phyloP scores from a whole-genome alignment of 768 basidiomycete species.

The Russula earlei region DNA sequence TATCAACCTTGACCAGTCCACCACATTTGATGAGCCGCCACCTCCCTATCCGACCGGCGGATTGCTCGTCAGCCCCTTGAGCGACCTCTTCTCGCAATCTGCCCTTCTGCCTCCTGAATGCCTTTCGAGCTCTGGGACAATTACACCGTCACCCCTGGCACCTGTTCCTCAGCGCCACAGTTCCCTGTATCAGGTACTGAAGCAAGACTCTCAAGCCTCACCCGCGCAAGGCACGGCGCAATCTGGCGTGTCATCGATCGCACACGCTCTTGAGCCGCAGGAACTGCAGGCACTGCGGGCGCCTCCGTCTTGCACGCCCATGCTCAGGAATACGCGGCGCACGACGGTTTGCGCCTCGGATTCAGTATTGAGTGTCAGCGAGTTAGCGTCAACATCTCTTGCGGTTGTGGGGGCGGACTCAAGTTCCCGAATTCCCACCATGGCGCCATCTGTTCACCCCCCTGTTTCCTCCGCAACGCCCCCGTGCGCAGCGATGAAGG shows the following conservation, averaged over 20 bases:
- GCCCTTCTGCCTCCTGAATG: background rate
- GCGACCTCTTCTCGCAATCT: background rate
- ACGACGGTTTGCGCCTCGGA: background rate
- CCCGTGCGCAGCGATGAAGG: background rate
- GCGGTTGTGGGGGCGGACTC: background rate
- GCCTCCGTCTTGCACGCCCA: background rate
- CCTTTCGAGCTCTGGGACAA: background rate
- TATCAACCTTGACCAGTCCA: background rate
- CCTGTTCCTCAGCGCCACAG: constrained; percentile 14
- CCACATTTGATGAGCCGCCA: constrained; percentile 9
- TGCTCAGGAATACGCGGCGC: background rate
- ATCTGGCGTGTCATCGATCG: constrained; percentile 1
- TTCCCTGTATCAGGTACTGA: constrained; percentile 13
- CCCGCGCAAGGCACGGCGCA: background rate
- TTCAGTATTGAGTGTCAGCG: background rate
- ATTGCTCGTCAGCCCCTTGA: background rate
- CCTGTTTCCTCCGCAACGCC: constrained; percentile 1
- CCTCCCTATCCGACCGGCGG: constrained; percentile 7
- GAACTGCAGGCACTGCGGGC: constrained; percentile 1
- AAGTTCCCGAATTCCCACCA: background rate
- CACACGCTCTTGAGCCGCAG: constrained; percentile 11
- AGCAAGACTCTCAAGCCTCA: constrained; percentile 7
- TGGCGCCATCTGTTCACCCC: background rate
- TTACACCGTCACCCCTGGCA: constrained; percentile 7
- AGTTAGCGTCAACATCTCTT: background rate